Evolutionary conservation across 768 basidiomycete species (phyloP), one percentile per base, ranked within the genome.

Genomic region (Tricholomella constricta): DNA sequence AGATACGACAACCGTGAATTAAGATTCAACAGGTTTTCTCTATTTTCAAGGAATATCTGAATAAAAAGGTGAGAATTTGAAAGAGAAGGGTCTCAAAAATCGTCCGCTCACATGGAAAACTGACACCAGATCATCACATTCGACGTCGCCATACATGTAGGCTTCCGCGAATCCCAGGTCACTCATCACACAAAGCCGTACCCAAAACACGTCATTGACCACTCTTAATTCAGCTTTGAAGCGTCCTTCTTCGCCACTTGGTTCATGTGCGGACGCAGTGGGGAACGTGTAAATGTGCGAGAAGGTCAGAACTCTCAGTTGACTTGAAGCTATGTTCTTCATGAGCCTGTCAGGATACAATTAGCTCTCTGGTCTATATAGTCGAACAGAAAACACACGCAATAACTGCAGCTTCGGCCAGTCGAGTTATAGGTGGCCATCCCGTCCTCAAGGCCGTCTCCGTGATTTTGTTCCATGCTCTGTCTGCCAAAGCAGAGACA

Each of bases 101-200:
- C 19, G 8, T 8, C 4, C 11, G 67, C 78, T 60, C 54, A 85
- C 87, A 66, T 79, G 69, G 70, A 89, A 89, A 0, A 89, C 66
- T 3, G 78, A 69, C 3, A 82, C 76, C n/a, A 91, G 74, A 59
- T 88, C 79, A 51, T 82, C 78, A 48, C 83, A 83, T 57, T 85
- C 81, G 26, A 88, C 82, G 40, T 91, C 88, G 6, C 88, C 86
- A 50, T 82, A 83, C 89, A 91, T 90, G 68, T 84, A 89, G 0
- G 85, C 83, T 67, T 91, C 89, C 4, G 84, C 77, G 59, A 91
- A 89, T 3, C 87, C 89, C 38, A 91, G 69, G 63, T 89, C 87
- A 20, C 83, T 77, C 75, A 84, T 82, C 7, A 76, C 64, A 51
- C 78, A 78, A 12, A 85, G 69, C 1, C 85, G 72, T 8, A 84